Percentiles rank a stretch among this genome's conserved stretches.
These are phyloP conservation scores for Fusarium agapanthi DNA, from an alignment of 2,329 filamentous ascomycete genomes.

Conservation along the genomic window DNA sequence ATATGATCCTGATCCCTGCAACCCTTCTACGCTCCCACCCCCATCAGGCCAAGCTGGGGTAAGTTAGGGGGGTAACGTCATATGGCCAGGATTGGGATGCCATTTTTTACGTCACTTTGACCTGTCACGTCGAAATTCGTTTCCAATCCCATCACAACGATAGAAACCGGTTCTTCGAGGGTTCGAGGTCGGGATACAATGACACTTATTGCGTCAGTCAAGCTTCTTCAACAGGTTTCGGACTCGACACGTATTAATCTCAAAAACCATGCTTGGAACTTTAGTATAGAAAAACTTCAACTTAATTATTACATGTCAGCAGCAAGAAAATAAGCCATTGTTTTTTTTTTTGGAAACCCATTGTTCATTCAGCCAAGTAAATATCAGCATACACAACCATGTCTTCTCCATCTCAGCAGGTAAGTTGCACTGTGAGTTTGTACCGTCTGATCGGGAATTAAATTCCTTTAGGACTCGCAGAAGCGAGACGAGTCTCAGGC, in stretches of 20 bases:
- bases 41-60: neutral
- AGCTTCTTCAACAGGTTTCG: slow-evolving; percentile 33
- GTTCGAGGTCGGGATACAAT: slow-evolving; percentile 15
- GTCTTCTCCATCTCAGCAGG: slow-evolving; percentile 34
- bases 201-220: slow-evolving; percentile 43
- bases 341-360: slow-evolving; percentile 7
- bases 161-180: slow-evolving; percentile 38
- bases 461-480: slow-evolving; percentile 26
- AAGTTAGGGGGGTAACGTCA: slow-evolving; percentile 19
- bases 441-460: neutral
- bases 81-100: slow-evolving; percentile 7
- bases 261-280: slow-evolving; percentile 30
- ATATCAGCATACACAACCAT: slow-evolving; percentile 17
- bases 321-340: slow-evolving; percentile 4
- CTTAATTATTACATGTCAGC: slow-evolving; percentile 5
- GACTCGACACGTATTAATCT: slow-evolving; percentile 18
- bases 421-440: slow-evolving; percentile 7
- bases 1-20: slow-evolving; percentile 23
- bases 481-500: slow-evolving; percentile 22
- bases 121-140: slow-evolving; percentile 1
- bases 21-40: neutral
- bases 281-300: slow-evolving; percentile 8
- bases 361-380: neutral
- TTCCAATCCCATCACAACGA: slow-evolving; percentile 11
- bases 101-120: slow-evolving; percentile 33